Base-by-base conservation (phyloP, 257 asterid species). In the Capsicum pubescens region DNA sequence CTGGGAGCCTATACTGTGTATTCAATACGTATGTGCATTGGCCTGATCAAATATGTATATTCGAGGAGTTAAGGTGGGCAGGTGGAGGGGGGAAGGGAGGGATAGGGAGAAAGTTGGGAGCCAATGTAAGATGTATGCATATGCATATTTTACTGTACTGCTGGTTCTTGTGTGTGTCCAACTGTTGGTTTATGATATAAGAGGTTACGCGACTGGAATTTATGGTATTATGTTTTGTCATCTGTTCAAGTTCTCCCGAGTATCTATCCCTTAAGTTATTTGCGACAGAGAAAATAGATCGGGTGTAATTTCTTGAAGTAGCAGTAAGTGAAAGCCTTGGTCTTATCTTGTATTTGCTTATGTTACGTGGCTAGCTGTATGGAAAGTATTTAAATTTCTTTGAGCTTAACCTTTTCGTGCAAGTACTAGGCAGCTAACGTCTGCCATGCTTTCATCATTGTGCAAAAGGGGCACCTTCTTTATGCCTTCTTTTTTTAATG, bases 301-400 rank as follows among this genome's bases (percentile, higher is more conserved):
- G 3, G 69, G 69, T 63, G 42, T 10, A 21, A 42, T 7, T 9
- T 19, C 39, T 63, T 63, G 69, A 63, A 63, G 69, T 21, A 63
- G 69, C 16, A 9, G 10, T 4, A 63, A 19, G 39, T 19, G 68
- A 61, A 61, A 61, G 68, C 36, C 42, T 63, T 21, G 42, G 69
- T 63, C 69, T 61, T 21, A 15, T 63, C 39, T 21, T 63, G 69
- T 63, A 63, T 63, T 63, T 63, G 69, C 42, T 66, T 66, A 32
- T 36, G n/a, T 66, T 61, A 66, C n/a, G 46, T 32, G 46, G 72
- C 72, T 66, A 66, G 42, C 72, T 26, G 10, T 66, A 66, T 12
- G 8, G 44, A 32, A 66, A 46, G 46, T 66, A 32, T 66, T 32
- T 66, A 66, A 46, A 66, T 26, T 66, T 66, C 46, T 66, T 66